Percentiles rank a stretch among this genome's conserved stretches.
Conservation (phyloP, 805 yeast species). For the Candida sakaeoensis region DNA sequence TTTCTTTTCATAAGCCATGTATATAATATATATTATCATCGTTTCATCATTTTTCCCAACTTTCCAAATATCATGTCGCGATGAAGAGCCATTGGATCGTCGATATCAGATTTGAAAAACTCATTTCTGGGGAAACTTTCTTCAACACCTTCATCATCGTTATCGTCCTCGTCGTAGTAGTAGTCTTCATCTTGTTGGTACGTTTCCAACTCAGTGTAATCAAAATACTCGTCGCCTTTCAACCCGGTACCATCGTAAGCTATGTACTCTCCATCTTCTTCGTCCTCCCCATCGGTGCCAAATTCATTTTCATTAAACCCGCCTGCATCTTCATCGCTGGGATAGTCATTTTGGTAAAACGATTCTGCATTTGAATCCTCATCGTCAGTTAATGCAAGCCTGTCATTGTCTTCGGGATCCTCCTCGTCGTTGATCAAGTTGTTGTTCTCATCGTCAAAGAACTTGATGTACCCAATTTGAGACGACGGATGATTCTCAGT, state of each 20-base stretch:
- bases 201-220: slow-evolving; percentile 23
- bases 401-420: slow-evolving; percentile 31
- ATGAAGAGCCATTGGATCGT: slow-evolving; percentile 60
- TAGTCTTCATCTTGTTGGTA: slow-evolving; percentile 40
- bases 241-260: slow-evolving; percentile 11
- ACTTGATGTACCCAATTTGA: slow-evolving; percentile 50
- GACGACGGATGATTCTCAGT: slow-evolving; percentile 47
- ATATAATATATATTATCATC: slow-evolving; percentile 21
- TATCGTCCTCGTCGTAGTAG: too few species aligned
- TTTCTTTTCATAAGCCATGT: slow-evolving; percentile 32
- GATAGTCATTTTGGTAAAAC: slow-evolving; percentile 88
- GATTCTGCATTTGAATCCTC: slow-evolving; percentile 91
- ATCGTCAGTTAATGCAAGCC: slow-evolving; percentile 51
- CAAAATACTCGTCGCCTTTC: slow-evolving; percentile 26
- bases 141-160: too few species aligned
- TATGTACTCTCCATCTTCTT: slow-evolving; percentile 17
- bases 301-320: slow-evolving; percentile 14
- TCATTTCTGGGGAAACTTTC: too few species aligned
- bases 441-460: slow-evolving; percentile 53
- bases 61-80: slow-evolving; percentile 60
- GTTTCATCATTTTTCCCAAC: slow-evolving; percentile 49
- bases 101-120: slow-evolving; percentile 55
- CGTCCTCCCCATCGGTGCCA: slow-evolving; percentile 13
- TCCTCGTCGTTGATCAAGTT: slow-evolving; percentile 14
- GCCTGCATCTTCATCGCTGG: slow-evolving; percentile 82